These are phyloP conservation scores for Xylaria sp. DNA, from an alignment of 2,329 filamentous ascomycete genomes.

Conservation along the genomic window DNA sequence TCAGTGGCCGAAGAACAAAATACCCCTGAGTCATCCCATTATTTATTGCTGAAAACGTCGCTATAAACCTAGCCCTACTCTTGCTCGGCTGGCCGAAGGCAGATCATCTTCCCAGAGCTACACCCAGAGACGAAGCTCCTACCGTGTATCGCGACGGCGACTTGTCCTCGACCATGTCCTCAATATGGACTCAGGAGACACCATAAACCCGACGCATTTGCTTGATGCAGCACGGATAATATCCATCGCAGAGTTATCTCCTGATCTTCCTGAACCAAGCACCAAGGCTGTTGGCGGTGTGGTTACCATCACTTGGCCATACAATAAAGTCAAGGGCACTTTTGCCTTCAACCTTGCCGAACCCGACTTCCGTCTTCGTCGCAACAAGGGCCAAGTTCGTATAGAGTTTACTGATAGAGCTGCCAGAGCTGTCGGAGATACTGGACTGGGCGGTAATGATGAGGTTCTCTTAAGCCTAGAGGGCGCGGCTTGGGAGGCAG, in stretches of 20 bases:
- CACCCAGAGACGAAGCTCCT: constrained; percentile 16
- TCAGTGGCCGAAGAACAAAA: not conserved
- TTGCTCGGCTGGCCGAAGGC: constrained; percentile 17
- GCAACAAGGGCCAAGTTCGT: constrained; percentile 81
- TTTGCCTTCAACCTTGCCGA: constrained; percentile 86
- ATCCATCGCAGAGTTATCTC: constrained; percentile 67
- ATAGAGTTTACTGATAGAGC: constrained; percentile 77
- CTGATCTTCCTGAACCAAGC: constrained; percentile 56
- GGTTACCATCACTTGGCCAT: constrained; percentile 91
- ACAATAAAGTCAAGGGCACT: constrained; percentile 78
- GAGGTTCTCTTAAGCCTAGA: constrained; percentile 75
- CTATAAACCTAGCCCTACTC: constrained; percentile 10
- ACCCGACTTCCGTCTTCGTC: constrained; percentile 82
- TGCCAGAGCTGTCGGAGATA: constrained; percentile 75
- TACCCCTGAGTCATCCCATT: not conserved
- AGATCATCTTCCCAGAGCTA: constrained; percentile 4
- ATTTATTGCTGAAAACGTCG: constrained; percentile 5
- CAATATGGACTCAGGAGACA: constrained; percentile 42
- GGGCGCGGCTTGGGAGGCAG: constrained; percentile 73
- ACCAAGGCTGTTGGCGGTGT: constrained; percentile 71
- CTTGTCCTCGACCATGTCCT: constrained; percentile 41
- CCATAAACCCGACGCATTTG: constrained; percentile 34
- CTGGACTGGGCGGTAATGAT: constrained; percentile 81
- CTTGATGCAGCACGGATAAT: constrained; percentile 53
- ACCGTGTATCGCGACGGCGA: constrained; percentile 19